These are phyloP conservation scores for Aspergillus funiculosus DNA, from an alignment of 495 filamentous ascomycete genomes.

Conservation along the genomic window DNA sequence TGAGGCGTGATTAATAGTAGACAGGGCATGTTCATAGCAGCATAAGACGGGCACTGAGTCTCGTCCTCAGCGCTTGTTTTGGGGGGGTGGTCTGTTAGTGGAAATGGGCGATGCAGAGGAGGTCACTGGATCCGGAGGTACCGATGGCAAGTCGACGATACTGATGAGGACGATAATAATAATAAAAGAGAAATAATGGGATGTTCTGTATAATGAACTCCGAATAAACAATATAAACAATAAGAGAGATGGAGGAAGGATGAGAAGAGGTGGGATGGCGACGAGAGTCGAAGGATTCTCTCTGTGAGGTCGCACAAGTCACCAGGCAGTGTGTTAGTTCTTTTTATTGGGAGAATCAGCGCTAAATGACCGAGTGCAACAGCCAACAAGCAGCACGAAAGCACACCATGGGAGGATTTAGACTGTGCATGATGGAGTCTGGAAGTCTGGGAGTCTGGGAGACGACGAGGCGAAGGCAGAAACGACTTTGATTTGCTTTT, in stretches of 20 bases:
- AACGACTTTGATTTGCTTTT: conserved; percentile 2
- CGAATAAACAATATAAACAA: not conserved
- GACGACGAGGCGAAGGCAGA: not conserved
- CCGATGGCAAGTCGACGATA: no score
- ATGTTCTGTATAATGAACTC: no score
- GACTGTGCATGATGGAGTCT: not conserved
- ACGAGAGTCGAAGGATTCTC: not conserved
- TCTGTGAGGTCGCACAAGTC: no score
- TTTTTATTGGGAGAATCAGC: conserved; percentile 6
- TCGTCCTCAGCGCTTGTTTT: conserved; percentile 34
- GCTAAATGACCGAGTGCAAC: conserved; percentile 5
- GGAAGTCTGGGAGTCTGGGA: not conserved
- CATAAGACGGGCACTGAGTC: conserved; percentile 36
- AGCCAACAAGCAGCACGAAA: not conserved
- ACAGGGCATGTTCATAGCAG: conserved; percentile 35
- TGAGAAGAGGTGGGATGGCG: conserved; percentile 8
- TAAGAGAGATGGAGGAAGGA: conserved; percentile 2
- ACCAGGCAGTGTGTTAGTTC: conserved; percentile 1
- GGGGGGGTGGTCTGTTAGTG: not conserved
- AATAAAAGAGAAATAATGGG: not conserved
- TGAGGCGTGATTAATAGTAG: conserved; percentile 14
- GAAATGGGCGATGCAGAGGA: no score
- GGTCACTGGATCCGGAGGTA: no score
- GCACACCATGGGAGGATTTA: not conserved
- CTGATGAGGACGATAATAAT: not conserved